Conservation (phyloP, 768 basidiomycete species). For the Lactarius vividus region DNA sequence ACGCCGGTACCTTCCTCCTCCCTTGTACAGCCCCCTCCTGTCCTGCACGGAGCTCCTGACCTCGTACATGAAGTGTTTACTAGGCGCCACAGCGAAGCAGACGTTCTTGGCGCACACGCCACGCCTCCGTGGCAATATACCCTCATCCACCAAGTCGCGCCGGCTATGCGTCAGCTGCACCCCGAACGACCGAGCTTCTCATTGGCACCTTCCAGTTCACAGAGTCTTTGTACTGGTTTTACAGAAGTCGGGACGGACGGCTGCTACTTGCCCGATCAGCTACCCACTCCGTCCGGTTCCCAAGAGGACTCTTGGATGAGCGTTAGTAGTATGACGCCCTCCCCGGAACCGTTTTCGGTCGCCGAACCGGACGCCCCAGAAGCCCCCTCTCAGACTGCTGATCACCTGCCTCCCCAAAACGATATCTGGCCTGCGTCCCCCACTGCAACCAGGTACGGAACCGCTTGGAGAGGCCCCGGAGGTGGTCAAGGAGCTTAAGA, state of each 20-base stretch:
- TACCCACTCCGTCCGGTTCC: neutral
- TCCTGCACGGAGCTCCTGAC: neutral
- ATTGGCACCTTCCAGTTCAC: neutral
- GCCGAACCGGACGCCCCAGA: neutral
- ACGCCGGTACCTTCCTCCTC: too few relatives aligned
- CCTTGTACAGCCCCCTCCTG: neutral
- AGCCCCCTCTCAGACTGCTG: neutral
- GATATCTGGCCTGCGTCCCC: neutral
- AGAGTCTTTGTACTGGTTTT: neutral
- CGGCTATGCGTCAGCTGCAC: neutral
- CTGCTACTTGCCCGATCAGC: neutral
- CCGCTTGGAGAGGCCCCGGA: neutral
- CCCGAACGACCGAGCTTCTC: neutral
- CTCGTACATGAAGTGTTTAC: neutral
- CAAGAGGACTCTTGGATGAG: neutral
- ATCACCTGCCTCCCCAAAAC: neutral
- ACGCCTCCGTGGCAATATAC: neutral
- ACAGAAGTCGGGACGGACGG: neutral
- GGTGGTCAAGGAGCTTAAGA: neutral
- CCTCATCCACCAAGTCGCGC: neutral
- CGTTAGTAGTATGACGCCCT: neutral
- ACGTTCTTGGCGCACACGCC: neutral
- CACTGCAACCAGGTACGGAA: neutral
- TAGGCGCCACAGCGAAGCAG: slow-evolving; percentile 3
- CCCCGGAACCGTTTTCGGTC: neutral